Evolutionary conservation across 108 stramenopile genomes (phyloP).

Genomic region (Nitzschia sp.): DNA sequence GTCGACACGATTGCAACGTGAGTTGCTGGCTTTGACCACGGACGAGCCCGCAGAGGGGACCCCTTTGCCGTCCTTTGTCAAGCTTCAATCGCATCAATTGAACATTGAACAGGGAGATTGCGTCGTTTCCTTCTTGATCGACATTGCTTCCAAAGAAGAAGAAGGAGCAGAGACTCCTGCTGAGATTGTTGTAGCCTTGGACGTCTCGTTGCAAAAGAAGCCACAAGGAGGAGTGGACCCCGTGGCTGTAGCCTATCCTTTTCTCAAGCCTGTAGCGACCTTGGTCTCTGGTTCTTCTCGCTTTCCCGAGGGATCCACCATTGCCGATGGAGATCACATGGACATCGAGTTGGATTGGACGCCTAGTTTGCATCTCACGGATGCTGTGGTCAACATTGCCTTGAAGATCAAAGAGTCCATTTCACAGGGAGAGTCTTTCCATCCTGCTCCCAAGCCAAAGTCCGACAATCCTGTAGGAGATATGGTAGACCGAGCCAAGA

Average conservation of each 20-base stretch:
- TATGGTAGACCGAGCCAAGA: slow-evolving; percentile 35
- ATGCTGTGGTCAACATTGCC: slow-evolving; percentile 80
- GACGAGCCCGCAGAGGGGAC: slow-evolving; percentile 51
- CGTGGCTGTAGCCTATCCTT: slow-evolving; percentile 66
- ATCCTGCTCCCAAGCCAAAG: slow-evolving; percentile 31
- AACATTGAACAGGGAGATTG: slow-evolving; percentile 74
- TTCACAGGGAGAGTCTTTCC: slow-evolving; percentile 68
- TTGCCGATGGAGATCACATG: slow-evolving; percentile 61
- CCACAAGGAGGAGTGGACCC: slow-evolving; percentile 41
- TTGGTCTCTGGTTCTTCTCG: slow-evolving; percentile 54
- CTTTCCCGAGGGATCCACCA: slow-evolving; percentile 66
- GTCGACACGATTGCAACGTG: slow-evolving; percentile 82
- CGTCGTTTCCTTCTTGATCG: slow-evolving; percentile 66
- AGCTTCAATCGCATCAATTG: slow-evolving; percentile 57
- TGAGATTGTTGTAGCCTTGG: slow-evolving; percentile 53
- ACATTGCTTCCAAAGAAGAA: slow-evolving; percentile 34
- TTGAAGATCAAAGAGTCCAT: slow-evolving; percentile 82
- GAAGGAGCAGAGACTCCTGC: slow-evolving; percentile 18
- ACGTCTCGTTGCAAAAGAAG: slow-evolving; percentile 68
- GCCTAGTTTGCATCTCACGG: slow-evolving; percentile 77
- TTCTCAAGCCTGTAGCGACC: slow-evolving; percentile 68
- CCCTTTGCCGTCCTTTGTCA: slow-evolving; percentile 74
- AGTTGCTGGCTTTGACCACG: slow-evolving; percentile 75
- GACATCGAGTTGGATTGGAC: slow-evolving; percentile 88
- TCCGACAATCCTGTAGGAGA: slow-evolving; percentile 39